Evolutionary conservation across 306 rosid species (phyloP), one percentile per base, ranked within the genome.

Genomic region (Quercus parvula): DNA sequence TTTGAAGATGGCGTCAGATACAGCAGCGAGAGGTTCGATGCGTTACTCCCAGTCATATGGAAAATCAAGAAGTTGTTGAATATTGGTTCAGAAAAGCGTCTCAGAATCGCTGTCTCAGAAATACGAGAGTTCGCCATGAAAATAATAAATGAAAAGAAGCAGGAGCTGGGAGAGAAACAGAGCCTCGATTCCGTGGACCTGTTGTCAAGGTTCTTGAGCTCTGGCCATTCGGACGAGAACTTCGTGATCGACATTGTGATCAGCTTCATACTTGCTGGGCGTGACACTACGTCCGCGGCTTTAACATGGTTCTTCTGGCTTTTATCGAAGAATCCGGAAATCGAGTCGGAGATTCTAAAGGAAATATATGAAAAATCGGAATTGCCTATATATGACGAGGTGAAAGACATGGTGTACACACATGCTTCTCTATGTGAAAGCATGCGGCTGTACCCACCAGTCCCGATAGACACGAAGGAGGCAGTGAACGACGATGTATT

Each of bases 211-310:
- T 90, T 92, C 82, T 28, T 92, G 44, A 84, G 67, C 51, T 85
- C 89, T 0, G 90, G 94, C 5, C 83, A 87, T 20, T 88, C 86
- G 0, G 89, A 88, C 62, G 88, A 88, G 52, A 58, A 73, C 1
- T 90, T 92, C 58, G 81, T 85, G 1, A 56, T 28, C 1, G 94
- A 92, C 66, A 84, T 92, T 0, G 84, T 88, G 28, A 87, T 90
- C 56, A 92, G 91, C 75, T 88, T 90, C 75, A 38, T 38, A 38
- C 44, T 38, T 38, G 44, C 2, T 38, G 44, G 44, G 44, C 44
- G 2, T 38, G 44, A 38, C 44, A 38, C 10, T 6, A 38, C 10
- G 44, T 6, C 2, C 10, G 44, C 44, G 44, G 10, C 44, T 38
- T 38, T 38, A 38, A 38, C 44, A 38, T 38, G 44, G 44, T 7